Base-by-base conservation (phyloP, 1,284 basidiomycete species). In the Hemileia vastatrix region DNA sequence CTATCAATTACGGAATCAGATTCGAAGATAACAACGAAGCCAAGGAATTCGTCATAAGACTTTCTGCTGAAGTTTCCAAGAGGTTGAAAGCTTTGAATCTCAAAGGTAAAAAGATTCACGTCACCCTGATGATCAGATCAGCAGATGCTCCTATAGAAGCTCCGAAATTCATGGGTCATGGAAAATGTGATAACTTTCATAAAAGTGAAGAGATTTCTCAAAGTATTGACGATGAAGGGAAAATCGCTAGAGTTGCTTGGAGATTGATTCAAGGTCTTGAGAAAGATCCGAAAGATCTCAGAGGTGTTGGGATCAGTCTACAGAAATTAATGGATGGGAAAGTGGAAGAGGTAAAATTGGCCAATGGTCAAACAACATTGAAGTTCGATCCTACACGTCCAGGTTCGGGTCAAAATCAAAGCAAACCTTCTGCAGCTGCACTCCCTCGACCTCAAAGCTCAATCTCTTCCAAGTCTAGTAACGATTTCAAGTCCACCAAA, bases 141-240 rank as follows among this genome's bases (percentile, higher is more conserved):
- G 84, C 88, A 0, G 83, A 82, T 58, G 90, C 94, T 0, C 92
- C 93, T 0, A 79, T 88, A 9, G 95, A 98, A 72, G 83, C 89
- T n/a, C 86, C 93, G 0, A 98, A 97, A 87, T 96, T 96, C 67
- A 81, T 97, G 68, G 94, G 94, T 0, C 93, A 97, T 71, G 94
- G 94, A 0, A 77, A 82, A 8, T 96, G 92, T 75, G 85, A 92
- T 59, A 81, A 84, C 0, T 87, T 86, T 77, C 91, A 84, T 73
- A 88, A 86, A 72, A 87, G 88, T 67, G 78, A 78, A 0, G 76
- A 82, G 1, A 78, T 93, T 1, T 77, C 80, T 6, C 84, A 79
- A 2, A 77, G 80, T 2, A 91, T 89, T 0, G 85, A 84, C 71
- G 85, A 94, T 67, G 78, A 81, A 1, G 79, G 77, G 45, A 76